phyloP scores from a whole-genome alignment of 371 early-diverging fungal species.

The Mortierella sp. region DNA sequence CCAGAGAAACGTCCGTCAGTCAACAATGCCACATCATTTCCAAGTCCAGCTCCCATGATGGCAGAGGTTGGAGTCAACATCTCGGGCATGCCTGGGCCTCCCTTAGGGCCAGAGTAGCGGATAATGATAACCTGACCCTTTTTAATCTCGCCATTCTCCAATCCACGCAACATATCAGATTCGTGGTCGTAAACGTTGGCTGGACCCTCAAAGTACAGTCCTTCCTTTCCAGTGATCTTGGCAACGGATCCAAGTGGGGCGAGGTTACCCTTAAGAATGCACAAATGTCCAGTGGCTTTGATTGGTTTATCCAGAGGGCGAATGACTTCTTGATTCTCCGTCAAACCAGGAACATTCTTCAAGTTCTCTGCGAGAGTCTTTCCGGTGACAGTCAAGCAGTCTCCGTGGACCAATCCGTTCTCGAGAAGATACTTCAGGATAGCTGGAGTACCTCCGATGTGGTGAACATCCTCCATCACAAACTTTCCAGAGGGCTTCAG shows the following conservation, averaged over 20 bases:
- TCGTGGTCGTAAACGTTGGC: slow-evolving; percentile 95
- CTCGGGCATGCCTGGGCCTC: slow-evolving; percentile 96
- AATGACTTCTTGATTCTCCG: slow-evolving; percentile 88
- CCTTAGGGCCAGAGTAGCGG: slow-evolving; percentile 92
- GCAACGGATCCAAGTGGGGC: slow-evolving; percentile 98
- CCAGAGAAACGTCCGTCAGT: slow-evolving; percentile 99
- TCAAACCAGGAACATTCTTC: slow-evolving; percentile 74
- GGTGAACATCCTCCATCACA: slow-evolving; percentile 94
- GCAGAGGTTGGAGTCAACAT: slow-evolving; percentile 97
- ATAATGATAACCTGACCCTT: slow-evolving; percentile 94
- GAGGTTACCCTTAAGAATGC: slow-evolving; percentile 94
- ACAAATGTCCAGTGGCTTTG: slow-evolving; percentile 93
- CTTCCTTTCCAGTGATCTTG: slow-evolving; percentile 99
- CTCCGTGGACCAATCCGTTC: slow-evolving; percentile 85
- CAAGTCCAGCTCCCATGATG: slow-evolving; percentile 98
- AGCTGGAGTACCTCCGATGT: slow-evolving; percentile 91
- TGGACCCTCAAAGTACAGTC: slow-evolving; percentile 85
- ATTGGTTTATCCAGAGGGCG: slow-evolving; percentile 88
- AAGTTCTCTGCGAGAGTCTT: slow-evolving; percentile 94
- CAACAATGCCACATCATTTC: slow-evolving; percentile 94
- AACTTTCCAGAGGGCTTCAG: slow-evolving; percentile 97
- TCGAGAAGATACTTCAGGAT: slow-evolving; percentile 89
- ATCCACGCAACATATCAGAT: slow-evolving; percentile 86
- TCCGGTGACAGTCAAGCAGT: slow-evolving; percentile 94
- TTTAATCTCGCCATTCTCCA: slow-evolving; percentile 82